Evolutionary conservation across 2,329 filamentous ascomycete species (phyloP), one percentile per base, ranked within the genome.

Genomic region (Colletotrichum cuscutae): DNA sequence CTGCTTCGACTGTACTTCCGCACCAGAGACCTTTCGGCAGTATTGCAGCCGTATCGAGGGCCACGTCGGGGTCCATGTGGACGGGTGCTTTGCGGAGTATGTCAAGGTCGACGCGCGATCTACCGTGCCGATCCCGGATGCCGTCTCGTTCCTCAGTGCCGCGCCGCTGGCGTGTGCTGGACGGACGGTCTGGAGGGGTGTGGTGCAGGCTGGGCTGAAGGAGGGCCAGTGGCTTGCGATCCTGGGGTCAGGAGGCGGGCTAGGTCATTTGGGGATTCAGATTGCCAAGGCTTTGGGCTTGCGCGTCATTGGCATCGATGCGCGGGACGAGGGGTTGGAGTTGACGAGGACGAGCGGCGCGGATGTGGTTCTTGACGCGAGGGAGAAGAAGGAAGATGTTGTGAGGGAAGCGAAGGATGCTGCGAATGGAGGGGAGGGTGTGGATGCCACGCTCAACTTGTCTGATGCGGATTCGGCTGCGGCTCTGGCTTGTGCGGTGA

Each of bases 211-310:
- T 0, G 83, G 78, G 4, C 77, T 88, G 26, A 30, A 52, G 19
- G 6, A 69, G 7, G 93, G 93, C 7, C 89, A 95, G 81, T 92
- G 87, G 56, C 89, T 95, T 32, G 92, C 92, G 68, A 91, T 95
- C 75, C 91, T 93, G 66, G 42, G 42, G 42, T 49, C 42, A 8
- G 42, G 42, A 9, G 42, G 42, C 42, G 42, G 42, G 1, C 15
- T 49, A 19, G 42, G 42, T 1, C 42, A 49, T n/a, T n/a, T 49
- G 19, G 42, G 42, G 3, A 49, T 49, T 19, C 19, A 49, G 7
- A 49, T 49, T 19, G 42, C 42, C 42, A 49, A 49, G 42, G 42
- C 42, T 8, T 19, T 49, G 42, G 42, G 42, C 3, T 49, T 49
- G 19, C 42, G 42, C 19, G 42, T 49, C 15, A n/a, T n/a, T 8